Evolutionary conservation across 2,329 filamentous ascomycete genomes (phyloP).

Genomic region (Aspergillus pseudotamarii): DNA sequence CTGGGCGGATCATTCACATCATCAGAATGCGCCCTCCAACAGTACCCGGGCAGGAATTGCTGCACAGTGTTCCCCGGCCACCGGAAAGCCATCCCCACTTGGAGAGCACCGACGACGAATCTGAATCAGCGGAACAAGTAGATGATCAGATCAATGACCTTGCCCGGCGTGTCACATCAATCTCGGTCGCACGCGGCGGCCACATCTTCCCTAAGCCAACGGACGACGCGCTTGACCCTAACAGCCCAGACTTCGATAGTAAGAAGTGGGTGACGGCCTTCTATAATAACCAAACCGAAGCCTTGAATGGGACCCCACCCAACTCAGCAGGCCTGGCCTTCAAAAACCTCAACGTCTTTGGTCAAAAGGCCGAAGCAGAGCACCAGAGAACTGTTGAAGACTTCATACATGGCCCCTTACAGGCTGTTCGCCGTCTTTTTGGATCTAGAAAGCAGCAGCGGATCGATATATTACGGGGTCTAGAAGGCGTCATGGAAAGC

Average conservation of each 20-base stretch:
- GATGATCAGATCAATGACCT: too few relatives aligned
- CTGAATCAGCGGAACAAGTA: too few relatives aligned
- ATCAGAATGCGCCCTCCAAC: too few relatives aligned
- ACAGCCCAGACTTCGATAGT: neutral
- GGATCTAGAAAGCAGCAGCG: neutral
- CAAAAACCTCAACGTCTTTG: slow-evolving; percentile 43
- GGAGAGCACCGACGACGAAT: too few relatives aligned
- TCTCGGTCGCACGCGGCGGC: too few relatives aligned
- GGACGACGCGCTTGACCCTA: neutral
- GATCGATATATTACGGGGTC: slow-evolving; percentile 59
- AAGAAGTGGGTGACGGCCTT: neutral
- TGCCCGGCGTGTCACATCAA: too few relatives aligned
- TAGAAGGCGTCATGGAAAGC: slow-evolving; percentile 58
- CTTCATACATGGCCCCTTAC: neutral
- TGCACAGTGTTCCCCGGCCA: too few relatives aligned
- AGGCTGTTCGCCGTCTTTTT: neutral
- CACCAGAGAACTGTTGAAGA: slow-evolving; percentile 28
- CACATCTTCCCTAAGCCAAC: too few relatives aligned
- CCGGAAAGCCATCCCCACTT: too few relatives aligned
- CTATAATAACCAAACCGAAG: neutral
- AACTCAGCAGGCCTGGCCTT: slow-evolving; percentile 29
- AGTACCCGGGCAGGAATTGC: too few relatives aligned
- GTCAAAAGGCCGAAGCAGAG: slow-evolving; percentile 39
- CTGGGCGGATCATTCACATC: too few relatives aligned
- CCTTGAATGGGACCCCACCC: neutral